A percentile compares a stretch with the other conserved stretches of the same genome.
phyloP scores from a whole-genome alignment of 306 rosid genomes.

The cucumber (Cucumis sativus) region DNA sequence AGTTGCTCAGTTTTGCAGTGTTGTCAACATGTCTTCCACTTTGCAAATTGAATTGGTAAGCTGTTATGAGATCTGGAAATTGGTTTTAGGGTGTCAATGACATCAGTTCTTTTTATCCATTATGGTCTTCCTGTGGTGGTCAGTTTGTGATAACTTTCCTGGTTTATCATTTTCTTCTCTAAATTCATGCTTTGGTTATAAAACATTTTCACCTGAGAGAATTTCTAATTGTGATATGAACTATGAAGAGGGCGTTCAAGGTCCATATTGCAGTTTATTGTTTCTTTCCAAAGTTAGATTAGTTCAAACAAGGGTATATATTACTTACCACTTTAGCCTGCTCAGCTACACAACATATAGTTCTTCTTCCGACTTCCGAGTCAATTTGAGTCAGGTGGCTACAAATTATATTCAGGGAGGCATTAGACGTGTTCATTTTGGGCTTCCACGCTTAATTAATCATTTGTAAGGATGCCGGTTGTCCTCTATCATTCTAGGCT shows the following conservation, averaged over 20 bases:
- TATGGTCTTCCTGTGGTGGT: background rate
- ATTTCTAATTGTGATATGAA: background rate
- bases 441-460: background rate
- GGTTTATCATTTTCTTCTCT: background rate
- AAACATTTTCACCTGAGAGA: background rate
- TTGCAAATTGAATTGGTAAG: slow-evolving; percentile 91
- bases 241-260: background rate
- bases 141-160: background rate
- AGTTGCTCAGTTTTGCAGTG: slow-evolving; percentile 86
- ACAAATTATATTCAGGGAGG: background rate
- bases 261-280: background rate
- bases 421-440: background rate
- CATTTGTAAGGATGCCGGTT: background rate
- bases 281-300: background rate
- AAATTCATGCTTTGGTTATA: background rate
- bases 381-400: background rate
- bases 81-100: background rate
- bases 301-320: background rate
- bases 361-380: background rate
- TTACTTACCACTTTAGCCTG: background rate
- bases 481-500: background rate
- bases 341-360: background rate
- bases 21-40: slow-evolving; percentile 63
- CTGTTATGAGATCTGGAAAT: background rate
- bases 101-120: background rate